Conservation (phyloP, 495 filamentous ascomycete species). For the Clohesyomyces aquaticus region DNA sequence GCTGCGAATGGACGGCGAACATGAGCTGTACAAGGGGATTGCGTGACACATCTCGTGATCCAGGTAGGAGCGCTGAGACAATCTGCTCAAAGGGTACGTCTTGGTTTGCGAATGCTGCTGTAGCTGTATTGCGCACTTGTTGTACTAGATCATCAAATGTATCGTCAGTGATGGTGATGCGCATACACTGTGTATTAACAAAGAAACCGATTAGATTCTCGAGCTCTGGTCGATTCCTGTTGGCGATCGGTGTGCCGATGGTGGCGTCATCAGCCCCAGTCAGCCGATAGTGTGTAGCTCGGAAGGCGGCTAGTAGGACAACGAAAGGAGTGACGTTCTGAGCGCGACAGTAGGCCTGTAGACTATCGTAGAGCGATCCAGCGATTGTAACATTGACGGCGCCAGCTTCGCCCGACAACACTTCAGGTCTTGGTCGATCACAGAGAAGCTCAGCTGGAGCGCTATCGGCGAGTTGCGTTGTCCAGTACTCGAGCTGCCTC, state of each 20-base stretch:
- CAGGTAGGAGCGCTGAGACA: background rate
- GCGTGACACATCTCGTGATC: background rate
- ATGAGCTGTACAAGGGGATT: background rate
- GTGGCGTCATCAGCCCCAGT: background rate
- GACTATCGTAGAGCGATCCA: background rate
- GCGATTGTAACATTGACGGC: background rate
- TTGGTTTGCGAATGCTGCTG: background rate
- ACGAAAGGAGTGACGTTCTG: background rate
- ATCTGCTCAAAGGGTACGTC: background rate
- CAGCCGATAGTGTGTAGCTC: background rate
- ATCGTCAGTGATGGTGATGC: background rate
- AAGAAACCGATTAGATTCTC: background rate
- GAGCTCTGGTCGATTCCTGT: background rate
- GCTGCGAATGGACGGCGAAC: background rate
- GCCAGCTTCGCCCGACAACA: background rate
- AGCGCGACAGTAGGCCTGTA: background rate
- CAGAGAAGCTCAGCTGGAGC: background rate
- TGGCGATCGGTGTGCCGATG: background rate
- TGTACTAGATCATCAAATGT: background rate
- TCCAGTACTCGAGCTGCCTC: background rate
- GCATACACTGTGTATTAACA: background rate
- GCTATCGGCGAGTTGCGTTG: background rate
- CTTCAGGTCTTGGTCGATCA: background rate
- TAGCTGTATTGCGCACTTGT: background rate
- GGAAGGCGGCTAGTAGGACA: background rate